Percentiles rank a stretch among this genome's conserved stretches.
phyloP scores from a whole-genome alignment of 2,329 filamentous ascomycete genomes.

The Sphaerulina populicola region DNA sequence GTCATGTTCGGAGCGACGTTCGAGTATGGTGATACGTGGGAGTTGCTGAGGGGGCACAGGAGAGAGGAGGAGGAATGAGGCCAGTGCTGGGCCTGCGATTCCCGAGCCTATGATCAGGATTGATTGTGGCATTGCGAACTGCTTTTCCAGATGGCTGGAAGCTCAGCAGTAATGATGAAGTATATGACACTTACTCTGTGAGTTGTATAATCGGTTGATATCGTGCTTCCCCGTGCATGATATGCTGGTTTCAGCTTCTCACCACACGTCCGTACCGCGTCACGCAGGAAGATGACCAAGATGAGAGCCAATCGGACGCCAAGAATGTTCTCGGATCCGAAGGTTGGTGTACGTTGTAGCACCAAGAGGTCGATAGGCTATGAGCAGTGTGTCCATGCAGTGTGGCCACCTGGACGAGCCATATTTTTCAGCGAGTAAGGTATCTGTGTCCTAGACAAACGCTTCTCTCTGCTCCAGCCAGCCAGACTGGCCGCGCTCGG shows the following conservation, averaged over 20 bases:
- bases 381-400: not conserved
- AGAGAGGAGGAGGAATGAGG: conserved; percentile 24
- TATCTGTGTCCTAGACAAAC: not conserved
- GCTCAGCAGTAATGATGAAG: too few relatives aligned
- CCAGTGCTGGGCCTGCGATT: conserved; percentile 27
- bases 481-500: conserved; percentile 1
- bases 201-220: too few relatives aligned
- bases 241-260: not conserved
- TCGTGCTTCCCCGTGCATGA: not conserved
- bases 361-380: not conserved
- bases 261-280: not conserved
- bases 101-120: conserved; percentile 29
- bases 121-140: conserved; percentile 8
- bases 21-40: conserved; percentile 28
- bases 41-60: conserved; percentile 10
- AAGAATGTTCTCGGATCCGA: conserved; percentile 5
- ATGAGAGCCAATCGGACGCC: conserved; percentile 7
- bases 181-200: too few relatives aligned
- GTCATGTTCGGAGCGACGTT: conserved; percentile 19
- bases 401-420: not conserved
- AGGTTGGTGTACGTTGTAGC: not conserved
- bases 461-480: conserved; percentile 7
- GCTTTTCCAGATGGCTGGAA: not conserved
- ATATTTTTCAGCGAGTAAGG: not conserved
- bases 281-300: not conserved